These are phyloP conservation scores for Sordaria brevicollis DNA, from an alignment of 495 filamentous ascomycete species.

Conservation along the genomic window DNA sequence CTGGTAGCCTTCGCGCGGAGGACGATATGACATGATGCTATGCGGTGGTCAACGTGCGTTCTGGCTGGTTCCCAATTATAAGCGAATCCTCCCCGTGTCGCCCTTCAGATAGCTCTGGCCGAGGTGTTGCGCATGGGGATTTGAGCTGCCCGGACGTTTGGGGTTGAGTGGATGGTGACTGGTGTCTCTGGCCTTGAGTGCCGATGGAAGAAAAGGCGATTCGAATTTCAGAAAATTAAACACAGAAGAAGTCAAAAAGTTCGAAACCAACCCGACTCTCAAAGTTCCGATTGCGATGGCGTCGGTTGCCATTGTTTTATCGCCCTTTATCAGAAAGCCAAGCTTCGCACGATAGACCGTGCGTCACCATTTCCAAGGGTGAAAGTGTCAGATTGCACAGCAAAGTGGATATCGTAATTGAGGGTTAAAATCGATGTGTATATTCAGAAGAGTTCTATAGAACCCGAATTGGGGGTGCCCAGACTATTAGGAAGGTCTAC, in stretches of 20 bases:
- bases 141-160: neutral
- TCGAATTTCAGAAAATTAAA: neutral
- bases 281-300: neutral
- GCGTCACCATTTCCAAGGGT: neutral
- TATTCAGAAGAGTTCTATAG: no score
- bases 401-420: no score
- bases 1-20: conserved; percentile 35
- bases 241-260: neutral
- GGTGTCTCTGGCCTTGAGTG: neutral
- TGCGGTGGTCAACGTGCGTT: neutral
- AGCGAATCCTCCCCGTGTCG: conserved; percentile 11
- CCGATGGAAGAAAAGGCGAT: neutral
- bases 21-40: conserved; percentile 40
- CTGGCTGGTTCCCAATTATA: neutral
- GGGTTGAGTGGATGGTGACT: neutral
- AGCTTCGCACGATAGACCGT: conserved; percentile 1
- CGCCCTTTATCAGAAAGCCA: conserved; percentile 6
- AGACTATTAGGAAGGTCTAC: no score
- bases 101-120: conserved; percentile 3
- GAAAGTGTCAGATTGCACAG: no score
- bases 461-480: no score
- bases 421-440: no score
- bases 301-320: conserved; percentile 1
- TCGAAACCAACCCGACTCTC: neutral
- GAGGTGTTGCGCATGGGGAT: conserved; percentile 3